Conservation (phyloP, 495 filamentous ascomycete species). For the Darksidea phi region DNA sequence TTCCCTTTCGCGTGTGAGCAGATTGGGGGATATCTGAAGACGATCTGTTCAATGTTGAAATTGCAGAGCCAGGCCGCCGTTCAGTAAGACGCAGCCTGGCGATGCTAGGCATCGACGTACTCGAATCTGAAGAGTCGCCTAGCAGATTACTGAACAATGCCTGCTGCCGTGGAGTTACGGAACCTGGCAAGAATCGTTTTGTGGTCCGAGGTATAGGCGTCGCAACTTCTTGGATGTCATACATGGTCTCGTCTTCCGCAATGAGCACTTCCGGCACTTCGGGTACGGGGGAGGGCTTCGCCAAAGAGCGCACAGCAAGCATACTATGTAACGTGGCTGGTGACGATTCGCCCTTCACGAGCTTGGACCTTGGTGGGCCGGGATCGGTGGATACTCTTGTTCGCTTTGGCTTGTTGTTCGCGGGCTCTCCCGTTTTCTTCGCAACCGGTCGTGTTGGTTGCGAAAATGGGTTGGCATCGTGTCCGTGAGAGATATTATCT, state of each 20-base stretch:
- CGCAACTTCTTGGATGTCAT: slow-evolving; percentile 14
- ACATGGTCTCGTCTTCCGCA: slow-evolving; percentile 26
- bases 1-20: slow-evolving; percentile 18
- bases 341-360: slow-evolving; percentile 36
- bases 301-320: slow-evolving; percentile 23
- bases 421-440: neutral
- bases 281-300: slow-evolving; percentile 25
- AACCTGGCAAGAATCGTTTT: neutral
- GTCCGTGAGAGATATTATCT: slow-evolving; percentile 3
- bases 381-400: slow-evolving; percentile 23
- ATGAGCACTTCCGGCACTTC: slow-evolving; percentile 22
- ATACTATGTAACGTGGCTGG: slow-evolving; percentile 38
- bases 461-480: neutral
- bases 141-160: slow-evolving; percentile 38
- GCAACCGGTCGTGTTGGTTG: neutral
- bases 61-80: neutral
- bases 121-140: slow-evolving; percentile 25
- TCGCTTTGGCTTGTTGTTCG: slow-evolving; percentile 24
- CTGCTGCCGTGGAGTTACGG: slow-evolving; percentile 39
- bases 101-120: slow-evolving; percentile 36
- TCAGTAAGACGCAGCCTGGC: slow-evolving; percentile 34
- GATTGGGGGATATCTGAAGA: slow-evolving; percentile 37
- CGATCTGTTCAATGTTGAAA: slow-evolving; percentile 28
- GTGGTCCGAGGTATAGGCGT: neutral
- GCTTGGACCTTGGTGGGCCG: neutral